These are phyloP conservation scores for Scheffersomyces amazonensis DNA, from an alignment of 805 yeast genomes.

Conservation along the genomic window DNA sequence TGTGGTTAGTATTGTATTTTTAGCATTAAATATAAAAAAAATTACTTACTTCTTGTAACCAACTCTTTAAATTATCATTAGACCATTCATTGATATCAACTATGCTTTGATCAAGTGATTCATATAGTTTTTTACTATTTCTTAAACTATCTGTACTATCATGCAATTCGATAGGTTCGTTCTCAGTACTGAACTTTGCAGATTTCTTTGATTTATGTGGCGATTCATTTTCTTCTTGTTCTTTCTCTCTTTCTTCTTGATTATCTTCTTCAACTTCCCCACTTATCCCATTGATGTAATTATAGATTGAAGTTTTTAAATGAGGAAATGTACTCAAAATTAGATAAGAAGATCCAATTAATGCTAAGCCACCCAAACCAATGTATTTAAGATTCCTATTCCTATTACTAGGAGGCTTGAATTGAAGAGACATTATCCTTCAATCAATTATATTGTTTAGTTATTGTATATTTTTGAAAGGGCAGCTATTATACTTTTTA, in stretches of 20 bases:
- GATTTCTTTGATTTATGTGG: not conserved
- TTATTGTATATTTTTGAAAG: too few relatives aligned
- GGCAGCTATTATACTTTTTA: too few relatives aligned
- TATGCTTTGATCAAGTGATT: conserved; percentile 12
- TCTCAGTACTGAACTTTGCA: conserved; percentile 8
- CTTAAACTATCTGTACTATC: conserved; percentile 1
- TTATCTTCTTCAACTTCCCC: conserved; percentile 10
- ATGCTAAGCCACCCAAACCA: conserved; percentile 32
- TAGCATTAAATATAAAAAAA: not conserved
- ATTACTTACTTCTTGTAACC: conserved; percentile 38
- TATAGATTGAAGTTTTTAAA: conserved; percentile 24
- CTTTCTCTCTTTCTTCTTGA: conserved; percentile 7
- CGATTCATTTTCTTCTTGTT: conserved; percentile 5
- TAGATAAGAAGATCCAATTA: conserved; percentile 41
- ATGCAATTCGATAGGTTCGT: conserved; percentile 21
- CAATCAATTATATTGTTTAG: too few relatives aligned
- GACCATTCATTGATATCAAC: conserved; percentile 34
- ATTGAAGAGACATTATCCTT: not conserved
- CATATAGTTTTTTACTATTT: conserved; percentile 4
- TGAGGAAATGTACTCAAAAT: conserved; percentile 52
- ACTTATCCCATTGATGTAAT: conserved; percentile 18
- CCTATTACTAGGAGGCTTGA: not conserved
- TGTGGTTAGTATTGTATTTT: conserved; percentile 15
- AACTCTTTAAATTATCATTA: conserved; percentile 31
- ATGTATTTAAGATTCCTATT: not conserved